Base-by-base conservation (phyloP, 495 filamentous ascomycete species). In the Trichoderma gamsii region DNA sequence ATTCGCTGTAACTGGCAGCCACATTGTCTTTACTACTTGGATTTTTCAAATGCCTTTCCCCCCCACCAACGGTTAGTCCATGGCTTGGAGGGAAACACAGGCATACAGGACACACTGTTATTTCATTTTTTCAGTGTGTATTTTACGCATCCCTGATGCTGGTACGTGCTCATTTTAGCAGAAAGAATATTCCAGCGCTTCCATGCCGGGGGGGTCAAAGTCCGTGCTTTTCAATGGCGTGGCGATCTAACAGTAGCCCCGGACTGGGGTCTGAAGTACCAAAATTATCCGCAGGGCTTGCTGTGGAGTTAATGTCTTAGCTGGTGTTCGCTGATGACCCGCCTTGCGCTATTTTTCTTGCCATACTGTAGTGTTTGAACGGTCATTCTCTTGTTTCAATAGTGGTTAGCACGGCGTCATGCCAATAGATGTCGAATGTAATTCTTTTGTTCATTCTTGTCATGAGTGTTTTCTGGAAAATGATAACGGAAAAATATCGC, bases 211-310 rank as follows among this genome's bases (percentile, higher is more conserved):
- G 56, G 29, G 29, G 13, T 32, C 56, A 13, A 52, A 32, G 56
- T 61, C 56, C 25, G 56, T 61, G 56, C 25, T 61, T 11, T 23
- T 35, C 56, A 25, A 61, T 61, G 56, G 56, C 56, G 56, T 61
- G 56, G 56, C 23, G 56, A 61, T 61, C 56, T 61, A 32, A 11
- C 9, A 38, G 44, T 21, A 38, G 44, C 56, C 56, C 56, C 12
- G 13, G 25, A 29, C 56, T 61, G 56, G 21, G 56, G 56, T 23
- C 11, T 15, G 25, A 61, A 38, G 35, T 61, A 13, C 56, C 56
- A 25, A 56, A 56, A 56, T 56, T 61, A 61, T 61, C 56, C 56
- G 23, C 56, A 61, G 56, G 56, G 56, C 56, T 61, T 61, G 56
- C 27, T 61, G 56, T 61, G 56, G 56, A 61, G 56, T 61, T 13